A percentile compares a stretch with the other conserved stretches of the same genome.
Evolutionary conservation across 2,329 filamentous ascomycete genomes (phyloP).

Genomic region (Teratosphaeria viscida): DNA sequence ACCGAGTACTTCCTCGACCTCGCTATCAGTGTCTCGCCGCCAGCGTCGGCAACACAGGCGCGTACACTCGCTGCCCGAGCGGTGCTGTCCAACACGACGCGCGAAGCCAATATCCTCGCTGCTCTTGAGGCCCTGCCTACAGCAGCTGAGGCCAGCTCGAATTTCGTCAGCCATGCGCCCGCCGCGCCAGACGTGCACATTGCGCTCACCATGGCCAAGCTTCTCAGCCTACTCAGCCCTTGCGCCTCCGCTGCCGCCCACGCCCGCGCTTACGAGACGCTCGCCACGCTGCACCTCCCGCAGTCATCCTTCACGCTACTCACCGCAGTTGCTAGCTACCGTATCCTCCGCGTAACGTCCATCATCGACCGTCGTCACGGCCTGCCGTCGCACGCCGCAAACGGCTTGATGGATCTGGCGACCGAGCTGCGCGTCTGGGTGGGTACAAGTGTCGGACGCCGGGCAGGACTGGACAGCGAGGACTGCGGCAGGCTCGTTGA

Average conservation of each 20-base stretch:
- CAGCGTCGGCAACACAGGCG: conserved; percentile 59
- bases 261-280: conserved; percentile 27
- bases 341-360: conserved; percentile 28
- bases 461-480: conserved; percentile 30
- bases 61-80: conserved; percentile 50
- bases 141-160: conserved; percentile 27
- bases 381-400: conserved; percentile 22
- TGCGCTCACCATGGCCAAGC: conserved; percentile 50
- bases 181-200: conserved; percentile 47
- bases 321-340: conserved; percentile 36
- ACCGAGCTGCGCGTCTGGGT: conserved; percentile 37
- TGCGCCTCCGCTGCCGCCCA: conserved; percentile 22
- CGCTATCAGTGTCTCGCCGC: conserved; percentile 64
- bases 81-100: conserved; percentile 45
- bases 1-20: conserved; percentile 49
- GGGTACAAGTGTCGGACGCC: conserved; percentile 32
- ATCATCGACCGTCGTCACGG: conserved; percentile 12
- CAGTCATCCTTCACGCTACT: conserved; percentile 33
- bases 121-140: conserved; percentile 44
- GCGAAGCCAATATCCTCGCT: conserved; percentile 40
- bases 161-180: conserved; percentile 44
- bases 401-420: conserved; percentile 35
- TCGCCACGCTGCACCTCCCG: conserved; percentile 32
- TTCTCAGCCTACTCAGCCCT: conserved; percentile 35
- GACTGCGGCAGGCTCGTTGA: conserved; percentile 30